Conservation (phyloP, 129 eudicot genomes). For the Arctium minus region DNA sequence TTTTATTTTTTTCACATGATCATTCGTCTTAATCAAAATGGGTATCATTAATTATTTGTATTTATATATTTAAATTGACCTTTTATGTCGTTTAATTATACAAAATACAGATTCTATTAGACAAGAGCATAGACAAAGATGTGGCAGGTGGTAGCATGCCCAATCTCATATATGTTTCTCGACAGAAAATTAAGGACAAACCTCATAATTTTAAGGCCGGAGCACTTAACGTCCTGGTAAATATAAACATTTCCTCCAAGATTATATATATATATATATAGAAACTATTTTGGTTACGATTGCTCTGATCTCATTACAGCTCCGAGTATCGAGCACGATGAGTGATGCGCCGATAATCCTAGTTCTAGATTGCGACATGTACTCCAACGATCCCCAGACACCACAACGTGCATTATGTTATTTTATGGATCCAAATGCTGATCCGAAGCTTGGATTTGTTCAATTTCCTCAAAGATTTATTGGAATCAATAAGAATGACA, state of each 20-base stretch:
- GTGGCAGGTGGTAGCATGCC: constrained; percentile 40
- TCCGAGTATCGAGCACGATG: constrained; percentile 71
- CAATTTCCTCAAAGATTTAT: constrained; percentile 68
- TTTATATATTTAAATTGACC: no score
- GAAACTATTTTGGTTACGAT: neutral
- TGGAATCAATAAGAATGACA: constrained; percentile 50
- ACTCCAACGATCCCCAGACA: constrained; percentile 75
- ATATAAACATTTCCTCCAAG: neutral
- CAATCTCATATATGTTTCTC: constrained; percentile 52
- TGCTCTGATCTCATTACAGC: constrained; percentile 19
- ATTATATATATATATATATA: no score
- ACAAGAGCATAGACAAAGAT: constrained; percentile 30
- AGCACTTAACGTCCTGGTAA: constrained; percentile 64
- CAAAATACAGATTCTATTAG: neutral
- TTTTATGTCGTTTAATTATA: no score
- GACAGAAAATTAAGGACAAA: constrained; percentile 37
- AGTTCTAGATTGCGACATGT: constrained; percentile 70
- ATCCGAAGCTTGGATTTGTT: constrained; percentile 44
- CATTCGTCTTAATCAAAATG: no score
- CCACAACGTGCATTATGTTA: constrained; percentile 52
- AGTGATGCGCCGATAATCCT: constrained; percentile 57
- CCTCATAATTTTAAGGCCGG: constrained; percentile 71
- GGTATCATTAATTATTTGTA: no score
- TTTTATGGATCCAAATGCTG: constrained; percentile 28
- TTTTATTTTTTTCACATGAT: no score